Evolutionary conservation across 306 rosid species (phyloP), one percentile per base, ranked within the genome.

Genomic region (Fragaria vesca): DNA sequence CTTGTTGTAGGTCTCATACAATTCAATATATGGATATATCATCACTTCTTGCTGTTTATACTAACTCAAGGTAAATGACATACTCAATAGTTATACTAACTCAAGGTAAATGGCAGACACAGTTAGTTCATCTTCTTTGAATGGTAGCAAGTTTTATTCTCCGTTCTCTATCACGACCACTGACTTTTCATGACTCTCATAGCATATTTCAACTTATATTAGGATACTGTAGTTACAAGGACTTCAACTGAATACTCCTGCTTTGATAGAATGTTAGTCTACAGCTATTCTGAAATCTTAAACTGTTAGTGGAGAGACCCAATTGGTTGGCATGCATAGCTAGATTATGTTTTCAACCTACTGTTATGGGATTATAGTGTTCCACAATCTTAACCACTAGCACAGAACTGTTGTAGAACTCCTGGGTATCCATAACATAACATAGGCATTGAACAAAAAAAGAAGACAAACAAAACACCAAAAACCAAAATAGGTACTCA

Each of bases 401-500:
- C 15, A 54, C 28, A 54, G 60, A 73, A 40, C 68, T 40, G 12
- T 28, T 18, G 26, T 38, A 13, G 57, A 55, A 18, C 28, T 38
- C 34, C 51, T 13, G 38, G 15, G 16, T 7, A 36, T 21, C 8
- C 24, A 55, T 57, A 32, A 68, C 34, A 73, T 20, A 28, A 78
- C 10, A 18, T 40, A 43, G 47, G 11, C 50, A 45, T 52, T 45
- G 6, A n/a, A 4, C 47, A 32, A 32, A 15, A 46, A 15, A 30
- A 0, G 2, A 8, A n/a, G 6, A 20, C 6, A n/a, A 47, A 52
- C 3, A 63, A 13, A 30, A 28, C 46, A 21, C 21, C 20, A 60
- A 65, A 48, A 51, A 28, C 3, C 20, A 12, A 36, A n/a, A 61
- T 51, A 72, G 34, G 55, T 71, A 89, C 96, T 86, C 78, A 95